Evolutionary conservation across 108 stramenopile genomes (phyloP), one percentile per base, ranked within the genome.

Genomic region (Cyclotella choctawhatcheeana): DNA sequence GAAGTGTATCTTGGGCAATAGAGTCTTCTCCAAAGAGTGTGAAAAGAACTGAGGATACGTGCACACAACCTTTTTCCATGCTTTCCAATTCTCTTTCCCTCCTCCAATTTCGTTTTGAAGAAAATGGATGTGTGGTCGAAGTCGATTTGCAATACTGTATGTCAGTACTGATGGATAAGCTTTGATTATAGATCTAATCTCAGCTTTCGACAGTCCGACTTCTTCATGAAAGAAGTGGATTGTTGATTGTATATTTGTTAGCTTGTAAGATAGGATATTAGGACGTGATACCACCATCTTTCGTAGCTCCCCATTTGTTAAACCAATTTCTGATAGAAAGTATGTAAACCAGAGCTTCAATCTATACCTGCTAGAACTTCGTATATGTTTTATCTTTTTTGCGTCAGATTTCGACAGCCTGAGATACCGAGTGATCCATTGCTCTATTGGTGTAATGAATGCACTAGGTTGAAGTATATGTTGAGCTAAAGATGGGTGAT

Each of bases 111-210:
- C 58, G 45, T 74, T 69, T 44, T 58, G 61, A 0, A 79, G 53
- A 26, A 79, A 79, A 1, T 63, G 26, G 13, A 75, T 53, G 10
- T 73, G 73, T 5, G 73, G 79, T 31, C 77, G 44, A 33, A 78
- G 26, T 25, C 77, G 64, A n/a, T 58, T 59, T 10, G 72, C 60
- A 16, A 79, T 56, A 37, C 74, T 74, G 27, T 69, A 64, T 53
- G 59, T 79, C 2, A 79, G 60, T 25, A 79, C 79, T 17, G 79
- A 79, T 50, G 79, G 79, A 40, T 74, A 79, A 27, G 66, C 54
- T 69, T 44, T 31, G 8, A 78, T 44, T n/a, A 78, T 32, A 18
- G 77, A 70, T 31, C 53, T 58, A 22, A 47, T 52, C 32, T 71
- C 77, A 22, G 34, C 25, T 20, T 44, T 37, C 5, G 69, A 37